Evolutionary conservation across 805 yeast species (phyloP).

Genomic region (Ogataea zsoltii): DNA sequence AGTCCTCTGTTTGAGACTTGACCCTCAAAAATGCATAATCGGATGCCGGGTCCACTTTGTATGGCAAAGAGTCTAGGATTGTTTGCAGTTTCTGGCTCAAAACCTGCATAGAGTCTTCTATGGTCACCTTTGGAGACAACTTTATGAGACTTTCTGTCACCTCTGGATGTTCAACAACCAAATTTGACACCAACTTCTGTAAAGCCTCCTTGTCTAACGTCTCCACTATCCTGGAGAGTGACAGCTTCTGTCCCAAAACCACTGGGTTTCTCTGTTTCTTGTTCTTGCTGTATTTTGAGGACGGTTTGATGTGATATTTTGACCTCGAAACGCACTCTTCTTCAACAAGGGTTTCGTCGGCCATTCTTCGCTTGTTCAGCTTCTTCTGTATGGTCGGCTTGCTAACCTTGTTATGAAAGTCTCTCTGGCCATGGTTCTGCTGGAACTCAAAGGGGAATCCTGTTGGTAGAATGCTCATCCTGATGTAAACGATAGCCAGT

Average conservation of each 20-base stretch:
- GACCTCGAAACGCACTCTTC: conserved; percentile 9
- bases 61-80: conserved; percentile 61
- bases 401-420: conserved; percentile 14
- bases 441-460: conserved; percentile 13
- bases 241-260: conserved; percentile 59
- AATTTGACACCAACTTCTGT: conserved; percentile 48
- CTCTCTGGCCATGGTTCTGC: conserved; percentile 13
- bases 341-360: conserved; percentile 15
- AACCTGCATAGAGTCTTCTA: conserved; percentile 50
- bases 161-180: conserved; percentile 65
- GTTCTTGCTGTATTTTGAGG: conserved; percentile 9
- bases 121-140: conserved; percentile 59
- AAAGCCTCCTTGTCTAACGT: conserved; percentile 60
- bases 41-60: conserved; percentile 67
- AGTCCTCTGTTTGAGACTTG: conserved; percentile 65
- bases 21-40: conserved; percentile 80
- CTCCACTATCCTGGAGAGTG: conserved; percentile 65
- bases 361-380: conserved; percentile 18
- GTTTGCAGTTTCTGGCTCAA: conserved; percentile 46
- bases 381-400: conserved; percentile 19
- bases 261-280: conserved; percentile 40
- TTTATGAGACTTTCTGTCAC: conserved; percentile 49
- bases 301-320: conserved; percentile 9
- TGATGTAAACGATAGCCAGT: too few relatives aligned
- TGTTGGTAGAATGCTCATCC: conserved; percentile 13